Base-by-base conservation (phyloP, 1,139 yeast genomes). In the Pneumocystis oryctolagi region DNA sequence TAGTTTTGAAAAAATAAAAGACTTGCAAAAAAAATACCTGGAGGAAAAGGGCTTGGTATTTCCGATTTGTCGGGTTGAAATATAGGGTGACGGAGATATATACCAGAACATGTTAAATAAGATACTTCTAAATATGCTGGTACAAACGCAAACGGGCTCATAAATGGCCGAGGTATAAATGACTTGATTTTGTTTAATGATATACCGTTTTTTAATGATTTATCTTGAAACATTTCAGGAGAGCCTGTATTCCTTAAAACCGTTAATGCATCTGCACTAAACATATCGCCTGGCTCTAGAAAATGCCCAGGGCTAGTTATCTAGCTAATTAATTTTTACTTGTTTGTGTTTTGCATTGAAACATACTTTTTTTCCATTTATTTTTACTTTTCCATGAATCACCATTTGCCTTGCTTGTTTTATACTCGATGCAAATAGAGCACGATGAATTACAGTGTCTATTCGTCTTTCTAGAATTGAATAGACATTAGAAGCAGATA, bases 61-160 rank as follows among this genome's bases (percentile, higher is more conserved):
- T 92, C 98, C 37, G 97, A 87, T 71, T 87, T 90, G 61, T 96
- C 97, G 14, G 97, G 97, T 74, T 97, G 83, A 14, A 97, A 96
- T 64, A 92, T 90, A 18, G 98, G 98, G 73, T 92, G 96, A 76
- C 97, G 85, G 74, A 92, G 78, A 75, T 92, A 92, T 37, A 92
- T 85, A 12, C 97, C 97, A 74, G 90, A 96, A 73, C 97, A 90
- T 8, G 97, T 89, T 66, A 82, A 81, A 74, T 88, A 90, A 28
- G 95, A 87, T 55, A 94, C 78, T 75, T 92, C 98, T 66, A 92
- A 79, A 74, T 92, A 97, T 66, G 87, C 84, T 35, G 98, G 98
- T 69, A 89, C 80, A 66, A 92, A 81, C 18, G 97, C 94, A 75
- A 90, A 89, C 60, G 96, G 94, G 4, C 96, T 90, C 67, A 92